Base-by-base conservation (phyloP, 1,284 basidiomycete genomes). In the Mixia osmundae region DNA sequence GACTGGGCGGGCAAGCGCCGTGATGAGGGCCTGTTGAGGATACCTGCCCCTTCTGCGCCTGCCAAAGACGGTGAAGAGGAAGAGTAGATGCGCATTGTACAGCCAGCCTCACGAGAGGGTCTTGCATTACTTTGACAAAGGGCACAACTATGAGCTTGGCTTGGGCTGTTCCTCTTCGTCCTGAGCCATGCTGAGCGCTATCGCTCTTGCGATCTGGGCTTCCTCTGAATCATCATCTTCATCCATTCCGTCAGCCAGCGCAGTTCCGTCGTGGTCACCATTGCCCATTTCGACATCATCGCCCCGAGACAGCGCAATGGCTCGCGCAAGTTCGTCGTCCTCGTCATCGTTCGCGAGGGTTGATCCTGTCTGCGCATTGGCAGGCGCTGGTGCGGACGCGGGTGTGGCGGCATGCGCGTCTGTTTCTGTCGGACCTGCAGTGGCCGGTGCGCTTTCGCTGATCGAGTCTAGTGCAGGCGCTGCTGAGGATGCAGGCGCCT, bases 121-220 rank as follows among this genome's bases (percentile, higher is more conserved):
- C 10, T n/a, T 10, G 25, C 10, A n/a, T 26, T 26, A n/a, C 25
- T 26, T 10, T n/a, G 10, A n/a, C 10, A 26, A n/a, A 26, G 25
- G 25, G 10, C n/a, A 10, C n/a, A 10, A 8, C 10, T 15, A 30
- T 15, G 18, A 8, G 9, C 16, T 15, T 14, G 16, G 16, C 15
- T 28, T 36, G 5, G 16, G 20, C 39, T 37, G 16, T 16, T 41
- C 39, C 37, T 53, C 45, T 38, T 53, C 32, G 23, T 51, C 50
- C 35, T 62, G 53, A 47, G 63, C 55, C 55, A 65, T 55, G 48
- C 62, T 66, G 66, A 71, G 66, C 48, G 63, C 65, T 39, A 71
- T 72, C 11, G 71, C 71, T 30, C 62, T 55, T 33, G 66, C 64
- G 47, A 73, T 71, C 38, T 64, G 68, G 40, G 66, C 67, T 40